Base-by-base conservation (phyloP, 2,329 filamentous ascomycete species). In the Ceratocystis papillata region DNA sequence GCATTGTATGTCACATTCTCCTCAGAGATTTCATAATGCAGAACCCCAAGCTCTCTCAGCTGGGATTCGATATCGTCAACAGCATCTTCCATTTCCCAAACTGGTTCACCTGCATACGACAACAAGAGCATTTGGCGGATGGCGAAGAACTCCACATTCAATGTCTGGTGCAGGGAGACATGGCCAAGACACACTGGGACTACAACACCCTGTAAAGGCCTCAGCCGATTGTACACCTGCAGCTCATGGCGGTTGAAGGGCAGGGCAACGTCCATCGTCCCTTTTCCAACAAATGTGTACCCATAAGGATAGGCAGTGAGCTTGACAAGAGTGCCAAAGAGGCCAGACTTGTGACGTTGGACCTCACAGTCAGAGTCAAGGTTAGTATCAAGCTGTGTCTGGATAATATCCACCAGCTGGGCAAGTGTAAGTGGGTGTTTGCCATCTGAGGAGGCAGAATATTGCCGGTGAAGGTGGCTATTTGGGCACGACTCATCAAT, bases 251-350 rank as follows among this genome's bases (percentile, higher is more conserved):
- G 5, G 10, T 48, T 15, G 22, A 28, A 15, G 8, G 12, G n/a
- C 4, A 45, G 2, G n/a, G 10, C 10, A 12, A 28, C 1, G 17
- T 63, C 37, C 5, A 17, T 15, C 61, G 6, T 15, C 37, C 30
- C 41, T 37, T 63, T 63, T 1, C 30, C 61, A 22, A 22, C 22
- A 22, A 22, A 22, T 22, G 22, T 22, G 22, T 22, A 22, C 22
- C 22, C 22, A 22, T 63, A 28, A 22, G 61, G 61, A 15, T 48
- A 45, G 22, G 37, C 61, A 12, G 61, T 63, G 25, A 48, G 37
- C 41, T 63, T 63, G 33, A 63, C 25, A 10, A 63, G 41, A 1
- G 37, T 25, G 41, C 37, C 61, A 5, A 63, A 15, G 2, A 17
- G 8, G 10, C 61, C 61, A 48, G 12, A 12, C 20, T 45, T 48